Base-by-base conservation (phyloP, 306 rosid genomes). In the Cucurbita maxima region DNA sequence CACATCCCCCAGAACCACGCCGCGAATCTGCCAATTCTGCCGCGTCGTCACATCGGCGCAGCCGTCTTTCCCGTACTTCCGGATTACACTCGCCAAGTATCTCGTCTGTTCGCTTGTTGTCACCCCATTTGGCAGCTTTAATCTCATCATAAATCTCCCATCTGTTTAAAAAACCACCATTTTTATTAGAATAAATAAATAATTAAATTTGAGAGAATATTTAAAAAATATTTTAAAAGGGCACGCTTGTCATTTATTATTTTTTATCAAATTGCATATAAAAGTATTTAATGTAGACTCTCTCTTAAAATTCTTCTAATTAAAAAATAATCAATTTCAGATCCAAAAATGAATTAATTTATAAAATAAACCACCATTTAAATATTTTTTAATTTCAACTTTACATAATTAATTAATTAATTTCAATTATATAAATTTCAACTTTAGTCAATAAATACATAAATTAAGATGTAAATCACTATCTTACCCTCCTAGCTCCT, bases 101-200 rank as follows among this genome's bases (percentile, higher is more conserved):
- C 90, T 76, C 6, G 98, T 94, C 40, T 94, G 98, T 0, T 82
- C 84, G 70, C 98, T 94, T 7, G 96, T 90, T 45, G 98, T 89
- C 20, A 94, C 90, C 52, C 98, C 98, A 70, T 94, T 94, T 55
- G 98, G 98, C 43, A 94, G 97, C 75, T 94, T 94, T 79, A 94
- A 68, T 60, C 98, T 87, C 98, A 94, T 90, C 98, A 94, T 94
- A 76, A 94, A 94, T 78, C 97, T 90, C 44, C 98, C 98, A 82
- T 93, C 56, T 50, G 13, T 50, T 47, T 12, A 11, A 43, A 43
- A 43, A 9, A 0, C 4, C 12, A 12, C 4, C 13, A 45, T 13
- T 10, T 45, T 45, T 45, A 41, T 41, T 41, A 41, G 45, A 8
- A 41, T 7, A 41, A 4, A 5, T 41, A 1, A 41, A 6, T 7